Evolutionary conservation across 441 rosid genomes (phyloP).

Genomic region (Euphorbia corollata): DNA sequence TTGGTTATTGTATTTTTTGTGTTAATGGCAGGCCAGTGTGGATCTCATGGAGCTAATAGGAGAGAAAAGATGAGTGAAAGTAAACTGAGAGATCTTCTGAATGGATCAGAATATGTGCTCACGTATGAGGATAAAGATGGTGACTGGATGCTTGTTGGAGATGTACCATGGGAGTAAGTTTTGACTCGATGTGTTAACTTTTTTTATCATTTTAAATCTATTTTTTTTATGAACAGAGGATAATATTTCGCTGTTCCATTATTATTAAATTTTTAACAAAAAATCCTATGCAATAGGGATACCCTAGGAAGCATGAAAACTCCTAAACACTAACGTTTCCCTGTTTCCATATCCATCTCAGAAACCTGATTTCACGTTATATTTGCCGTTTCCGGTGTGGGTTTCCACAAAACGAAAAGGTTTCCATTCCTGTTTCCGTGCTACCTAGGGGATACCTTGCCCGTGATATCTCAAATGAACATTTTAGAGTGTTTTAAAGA

Average conservation of each 20-base stretch:
- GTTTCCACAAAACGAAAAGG: no score
- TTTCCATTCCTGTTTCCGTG: no score
- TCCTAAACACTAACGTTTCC: no score
- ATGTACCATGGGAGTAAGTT: slow-evolving; percentile 73
- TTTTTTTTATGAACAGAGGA: not conserved
- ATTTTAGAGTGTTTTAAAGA: no score
- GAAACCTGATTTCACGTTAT: no score
- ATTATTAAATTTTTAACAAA: not conserved
- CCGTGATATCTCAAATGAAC: not conserved
- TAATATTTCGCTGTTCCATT: not conserved
- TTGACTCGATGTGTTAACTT: not conserved
- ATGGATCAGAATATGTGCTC: slow-evolving; percentile 61
- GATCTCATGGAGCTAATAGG: slow-evolving; percentile 37
- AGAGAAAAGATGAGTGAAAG: slow-evolving; percentile 50
- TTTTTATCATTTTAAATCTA: not conserved
- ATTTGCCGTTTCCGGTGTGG: no score
- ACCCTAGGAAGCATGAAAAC: no score
- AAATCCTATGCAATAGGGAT: not conserved
- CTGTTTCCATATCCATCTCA: no score
- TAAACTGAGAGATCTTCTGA: slow-evolving; percentile 52
- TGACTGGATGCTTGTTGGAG: slow-evolving; percentile 78
- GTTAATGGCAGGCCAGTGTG: slow-evolving; percentile 46
- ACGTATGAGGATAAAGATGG: slow-evolving; percentile 65
- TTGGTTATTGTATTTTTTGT: slow-evolving; percentile 14
- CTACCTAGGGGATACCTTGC: no score